These are phyloP conservation scores for Raphidocelis subcapitata DNA, from an alignment of 139 green algal species.

Conservation along the genomic window DNA sequence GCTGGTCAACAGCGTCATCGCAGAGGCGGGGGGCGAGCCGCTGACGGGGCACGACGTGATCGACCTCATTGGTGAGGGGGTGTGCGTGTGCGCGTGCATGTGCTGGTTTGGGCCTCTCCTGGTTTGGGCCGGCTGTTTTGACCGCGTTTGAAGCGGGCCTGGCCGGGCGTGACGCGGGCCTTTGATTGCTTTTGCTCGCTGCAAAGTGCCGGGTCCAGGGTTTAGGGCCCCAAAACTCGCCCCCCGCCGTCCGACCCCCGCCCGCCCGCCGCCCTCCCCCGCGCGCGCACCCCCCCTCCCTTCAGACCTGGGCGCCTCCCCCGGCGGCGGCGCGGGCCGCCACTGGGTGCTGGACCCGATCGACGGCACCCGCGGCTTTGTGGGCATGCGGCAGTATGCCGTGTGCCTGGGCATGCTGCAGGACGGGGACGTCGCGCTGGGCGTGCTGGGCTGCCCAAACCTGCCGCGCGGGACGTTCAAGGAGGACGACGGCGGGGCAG, in stretches of 20 bases:
- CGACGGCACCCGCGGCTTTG: conserved; percentile 93
- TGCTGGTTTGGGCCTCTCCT: no score
- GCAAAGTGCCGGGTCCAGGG: no score
- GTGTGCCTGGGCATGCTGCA: conserved; percentile 91
- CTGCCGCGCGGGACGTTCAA: conserved; percentile 67
- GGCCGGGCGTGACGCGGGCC: no score
- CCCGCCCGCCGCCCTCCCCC: no score
- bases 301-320: conserved; percentile 69
- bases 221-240: no score
- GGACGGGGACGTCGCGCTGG: conserved; percentile 62
- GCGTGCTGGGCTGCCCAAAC: conserved; percentile 96
- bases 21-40: conserved; percentile 1
- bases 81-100: no score
- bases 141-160: no score
- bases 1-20: conserved; percentile 80
- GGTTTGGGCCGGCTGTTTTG: no score
- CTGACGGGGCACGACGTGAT: conserved; percentile 58
- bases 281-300: not conserved
- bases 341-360: conserved; percentile 97
- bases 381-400: conserved; percentile 91
- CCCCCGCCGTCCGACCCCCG: no score
- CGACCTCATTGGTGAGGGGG: conserved; percentile 54
- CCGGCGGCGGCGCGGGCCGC: conserved; percentile 64
- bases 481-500: conserved; percentile 54
- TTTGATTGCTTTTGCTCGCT: no score